Evolutionary conservation across 495 filamentous ascomycete genomes (phyloP).

Genomic region (Penicillium verhagenii): DNA sequence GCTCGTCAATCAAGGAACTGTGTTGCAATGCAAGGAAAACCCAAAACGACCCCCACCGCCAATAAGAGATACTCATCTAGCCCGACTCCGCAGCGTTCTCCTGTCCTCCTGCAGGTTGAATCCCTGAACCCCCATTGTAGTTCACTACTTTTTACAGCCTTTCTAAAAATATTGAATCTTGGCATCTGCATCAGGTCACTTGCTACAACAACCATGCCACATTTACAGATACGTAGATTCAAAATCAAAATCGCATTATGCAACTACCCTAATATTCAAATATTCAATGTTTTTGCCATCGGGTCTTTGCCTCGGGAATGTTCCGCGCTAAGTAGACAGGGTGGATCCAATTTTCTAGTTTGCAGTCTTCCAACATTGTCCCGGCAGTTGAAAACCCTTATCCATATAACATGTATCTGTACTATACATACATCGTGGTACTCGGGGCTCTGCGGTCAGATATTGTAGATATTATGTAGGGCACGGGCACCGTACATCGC

Average conservation of each 20-base stretch:
- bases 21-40: constrained; percentile 2
- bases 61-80: neutral
- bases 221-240: neutral
- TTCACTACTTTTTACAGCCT: neutral
- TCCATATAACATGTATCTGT: neutral
- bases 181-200: neutral
- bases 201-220: neutral
- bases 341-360: neutral
- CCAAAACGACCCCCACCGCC: neutral
- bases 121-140: neutral
- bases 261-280: too few species aligned
- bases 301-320: too few species aligned
- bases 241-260: neutral
- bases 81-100: neutral
- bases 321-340: neutral
- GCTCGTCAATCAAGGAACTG: constrained; percentile 1
- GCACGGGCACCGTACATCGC: neutral
- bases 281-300: too few species aligned
- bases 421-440: too few species aligned
- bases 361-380: too few species aligned
- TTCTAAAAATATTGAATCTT: neutral
- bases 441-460: neutral
- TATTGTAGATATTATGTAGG: neutral
- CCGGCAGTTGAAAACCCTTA: neutral
- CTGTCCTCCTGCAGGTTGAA: neutral